Evolutionary conservation across 139 green algal genomes (phyloP).

Genomic region (Chlorella sp.): DNA sequence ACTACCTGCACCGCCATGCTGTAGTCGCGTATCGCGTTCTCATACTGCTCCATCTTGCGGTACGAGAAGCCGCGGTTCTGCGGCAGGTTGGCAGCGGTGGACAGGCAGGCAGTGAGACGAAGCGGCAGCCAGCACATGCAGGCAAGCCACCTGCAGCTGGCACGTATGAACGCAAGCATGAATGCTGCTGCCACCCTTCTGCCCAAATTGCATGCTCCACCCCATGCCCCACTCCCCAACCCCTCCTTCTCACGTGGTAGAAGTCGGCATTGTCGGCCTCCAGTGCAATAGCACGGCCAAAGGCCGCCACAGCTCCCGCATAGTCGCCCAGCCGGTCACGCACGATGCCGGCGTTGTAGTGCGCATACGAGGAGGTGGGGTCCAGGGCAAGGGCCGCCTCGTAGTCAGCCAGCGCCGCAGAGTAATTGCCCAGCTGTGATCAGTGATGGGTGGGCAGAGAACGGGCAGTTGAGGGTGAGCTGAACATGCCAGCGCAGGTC

Average conservation of each 20-base stretch:
- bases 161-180: too few relatives aligned
- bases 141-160: too few relatives aligned
- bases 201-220: too few relatives aligned
- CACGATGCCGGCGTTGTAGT: conserved; percentile 91
- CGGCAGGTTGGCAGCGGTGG: not conserved
- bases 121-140: too few relatives aligned
- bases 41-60: conserved; percentile 82
- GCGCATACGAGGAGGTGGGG: conserved; percentile 71
- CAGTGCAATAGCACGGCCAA: conserved; percentile 75
- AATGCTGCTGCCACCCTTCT: too few relatives aligned
- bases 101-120: too few relatives aligned
- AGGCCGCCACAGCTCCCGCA: conserved; percentile 72
- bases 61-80: conserved; percentile 86
- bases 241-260: conserved; percentile 74
- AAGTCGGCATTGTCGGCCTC: conserved; percentile 84
- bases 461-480: not conserved
- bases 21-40: conserved; percentile 85
- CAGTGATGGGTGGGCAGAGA: not conserved
- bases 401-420: conserved; percentile 75
- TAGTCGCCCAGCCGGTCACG: conserved; percentile 71
- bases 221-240: too few relatives aligned
- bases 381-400: conserved; percentile 66
- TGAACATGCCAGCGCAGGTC: too few relatives aligned
- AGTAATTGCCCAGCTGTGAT: not conserved
- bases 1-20: conserved; percentile 73